Evolutionary conservation across 176 grass and related monocot genomes (phyloP).

Genomic region (Juncus inflexus): DNA sequence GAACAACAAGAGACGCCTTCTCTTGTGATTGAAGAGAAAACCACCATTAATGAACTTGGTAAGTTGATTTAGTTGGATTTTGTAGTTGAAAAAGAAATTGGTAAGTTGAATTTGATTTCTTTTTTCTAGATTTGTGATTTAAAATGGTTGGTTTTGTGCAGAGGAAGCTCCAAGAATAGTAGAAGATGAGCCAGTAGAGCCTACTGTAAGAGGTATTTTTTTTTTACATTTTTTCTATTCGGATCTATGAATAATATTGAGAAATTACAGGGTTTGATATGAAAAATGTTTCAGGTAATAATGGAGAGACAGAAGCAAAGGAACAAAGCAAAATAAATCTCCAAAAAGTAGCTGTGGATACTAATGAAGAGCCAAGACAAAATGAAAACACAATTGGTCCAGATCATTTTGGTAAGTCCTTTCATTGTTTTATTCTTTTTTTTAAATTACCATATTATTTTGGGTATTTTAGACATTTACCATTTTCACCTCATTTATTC

Average conservation of each 20-base stretch:
- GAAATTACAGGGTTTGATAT: constrained; percentile 13
- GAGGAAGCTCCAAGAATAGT: constrained; percentile 10
- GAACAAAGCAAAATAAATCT: constrained; percentile 3
- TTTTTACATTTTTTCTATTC: constrained; percentile 1
- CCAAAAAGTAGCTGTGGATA: neutral
- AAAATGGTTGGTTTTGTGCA: constrained; percentile 4
- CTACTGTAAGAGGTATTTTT: constrained; percentile 19
- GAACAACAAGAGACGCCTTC: constrained; percentile 48
- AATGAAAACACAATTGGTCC: constrained; percentile 17
- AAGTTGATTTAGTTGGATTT: constrained; percentile 6
- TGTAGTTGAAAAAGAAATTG: neutral
- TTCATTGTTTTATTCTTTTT: constrained; percentile 3
- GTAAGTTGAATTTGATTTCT: neutral
- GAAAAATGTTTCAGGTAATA: constrained; percentile 28
- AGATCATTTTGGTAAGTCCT: constrained; percentile 22
- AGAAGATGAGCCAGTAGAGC: constrained; percentile 10
- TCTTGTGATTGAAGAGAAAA: constrained; percentile 14
- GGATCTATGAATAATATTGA: constrained; percentile 15
- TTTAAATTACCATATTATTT: no score
- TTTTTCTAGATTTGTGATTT: neutral
- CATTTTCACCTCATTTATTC: no score
- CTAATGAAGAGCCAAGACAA: constrained; percentile 5
- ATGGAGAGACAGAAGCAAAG: constrained; percentile 15
- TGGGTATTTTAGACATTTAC: no score
- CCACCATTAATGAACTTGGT: constrained; percentile 16